Conservation (phyloP, 768 basidiomycete species). For the Boletus tomentosulus region DNA sequence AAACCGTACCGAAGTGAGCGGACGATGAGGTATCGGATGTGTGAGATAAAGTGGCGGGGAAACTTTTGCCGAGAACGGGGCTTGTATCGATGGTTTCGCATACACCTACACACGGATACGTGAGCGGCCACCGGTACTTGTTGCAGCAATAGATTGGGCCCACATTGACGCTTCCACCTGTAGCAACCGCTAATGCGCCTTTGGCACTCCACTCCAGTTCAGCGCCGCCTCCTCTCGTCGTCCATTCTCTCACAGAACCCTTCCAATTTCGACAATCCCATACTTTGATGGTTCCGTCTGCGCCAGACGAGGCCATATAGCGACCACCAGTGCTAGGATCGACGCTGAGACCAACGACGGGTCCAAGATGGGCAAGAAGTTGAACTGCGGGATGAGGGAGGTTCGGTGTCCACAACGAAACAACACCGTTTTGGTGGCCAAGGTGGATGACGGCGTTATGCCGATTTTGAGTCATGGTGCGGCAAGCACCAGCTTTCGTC, state of each 20-base stretch:
- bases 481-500: conserved; percentile 83
- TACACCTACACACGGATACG: conserved; percentile 53
- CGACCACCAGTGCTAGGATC: conserved; percentile 84
- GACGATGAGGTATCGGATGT: conserved; percentile 76
- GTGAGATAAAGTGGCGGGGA: conserved; percentile 86
- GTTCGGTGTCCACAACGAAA: conserved; percentile 98
- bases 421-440: conserved; percentile 91
- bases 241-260: conserved; percentile 78
- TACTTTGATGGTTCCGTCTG: conserved; percentile 86
- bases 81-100: conserved; percentile 59
- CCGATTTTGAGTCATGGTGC: conserved; percentile 82
- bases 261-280: conserved; percentile 99
- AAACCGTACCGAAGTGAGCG: conserved; percentile 75
- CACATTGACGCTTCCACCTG: conserved; percentile 82
- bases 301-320: conserved; percentile 87
- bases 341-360: conserved; percentile 73
- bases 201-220: conserved; percentile 83
- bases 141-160: conserved; percentile 16
- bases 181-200: conserved; percentile 77
- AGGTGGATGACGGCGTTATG: conserved; percentile 94
- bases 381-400: conserved; percentile 88
- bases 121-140: background rate
- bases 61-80: conserved; percentile 42
- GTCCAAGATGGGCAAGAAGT: conserved; percentile 86
- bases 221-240: conserved; percentile 58